Base-by-base conservation (phyloP, 2,329 filamentous ascomycete genomes). In the Aspergillus aculeatus region DNA sequence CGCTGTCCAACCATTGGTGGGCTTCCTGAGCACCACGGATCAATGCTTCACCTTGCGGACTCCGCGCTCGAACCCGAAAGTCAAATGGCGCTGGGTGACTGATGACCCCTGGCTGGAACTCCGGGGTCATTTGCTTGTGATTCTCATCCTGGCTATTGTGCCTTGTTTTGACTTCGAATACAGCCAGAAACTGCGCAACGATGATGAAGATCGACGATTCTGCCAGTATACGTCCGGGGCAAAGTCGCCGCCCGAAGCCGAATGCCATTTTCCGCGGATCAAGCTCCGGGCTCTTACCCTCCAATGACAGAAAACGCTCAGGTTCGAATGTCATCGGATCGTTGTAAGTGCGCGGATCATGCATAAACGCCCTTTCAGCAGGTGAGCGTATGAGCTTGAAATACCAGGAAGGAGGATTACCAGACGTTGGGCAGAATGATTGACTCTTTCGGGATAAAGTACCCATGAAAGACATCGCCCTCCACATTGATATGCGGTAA, bases 371-470 rank as follows among this genome's bases (percentile, higher is more conserved):
- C 38, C 38, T 44, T 44, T 9, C 16, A 19, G 6, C 7, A 14
- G n/a, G 16, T 44, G 7, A 44, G 38, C 38, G 16, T 9, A 7
- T 5, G 12, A 19, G 16, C 38, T 3, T 44, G n/a, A 7, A 1
- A 44, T 16, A 3, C n/a, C 2, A 2, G 14, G 7, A 10, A 16
- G 19, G 26, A 19, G 14, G 19, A 3, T 26, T 2, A 62, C 60
- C 61, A 63, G 32, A 63, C 54, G 47, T 61, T 63, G 12, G 61
- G 58, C n/a, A 63, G 14, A 1, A 61, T 10, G 2, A 61, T n/a
- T 0, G 61, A 21, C 1, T 50, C 56, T 23, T 57, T 59, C 1
- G 61, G 61, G 6, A 63, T 61, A 2, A 47, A 24, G 4, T 63
- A 61, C 3, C 56, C 58, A 14, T 61, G 19, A 14, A 59, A 63